Percentiles rank a stretch among this genome's conserved stretches.
These are phyloP conservation scores for Fomitopsis pinicola DNA, from an alignment of 1,284 basidiomycete genomes.

Conservation along the genomic window DNA sequence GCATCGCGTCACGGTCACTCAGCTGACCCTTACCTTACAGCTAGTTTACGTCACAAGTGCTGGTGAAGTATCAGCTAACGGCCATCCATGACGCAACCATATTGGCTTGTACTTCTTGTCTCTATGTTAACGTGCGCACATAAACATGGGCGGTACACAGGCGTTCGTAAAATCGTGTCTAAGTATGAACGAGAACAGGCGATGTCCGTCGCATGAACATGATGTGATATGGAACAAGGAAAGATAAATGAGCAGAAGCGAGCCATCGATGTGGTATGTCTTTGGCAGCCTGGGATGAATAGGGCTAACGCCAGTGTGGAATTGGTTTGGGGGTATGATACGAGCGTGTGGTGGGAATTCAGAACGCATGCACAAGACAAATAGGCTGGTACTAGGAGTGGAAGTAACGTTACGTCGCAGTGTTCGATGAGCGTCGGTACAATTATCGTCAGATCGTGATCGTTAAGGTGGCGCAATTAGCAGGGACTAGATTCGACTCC, in stretches of 20 bases:
- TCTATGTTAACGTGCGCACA: neutral
- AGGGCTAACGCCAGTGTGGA: neutral
- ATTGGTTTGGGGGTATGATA: neutral
- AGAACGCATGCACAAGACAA: neutral
- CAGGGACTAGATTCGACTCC: conserved; percentile 15
- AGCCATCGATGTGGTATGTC: neutral
- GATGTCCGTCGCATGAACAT: neutral
- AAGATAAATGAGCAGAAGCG: neutral
- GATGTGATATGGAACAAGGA: neutral
- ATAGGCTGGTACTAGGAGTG: neutral
- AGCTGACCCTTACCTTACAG: no score
- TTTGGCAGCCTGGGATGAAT: neutral
- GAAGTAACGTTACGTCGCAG: neutral
- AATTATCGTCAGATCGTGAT: neutral
- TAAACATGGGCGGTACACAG: neutral
- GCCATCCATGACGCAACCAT: no score
- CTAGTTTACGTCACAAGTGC: no score
- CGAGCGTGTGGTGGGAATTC: neutral
- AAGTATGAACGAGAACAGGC: neutral
- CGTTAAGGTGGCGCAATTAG: neutral
- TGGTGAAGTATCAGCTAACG: no score
- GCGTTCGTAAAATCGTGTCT: neutral
- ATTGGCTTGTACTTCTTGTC: no score
- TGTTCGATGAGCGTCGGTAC: neutral
- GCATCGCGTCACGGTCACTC: no score